Base-by-base conservation (phyloP, 148 eudicot genomes). In the Rhododendron griersonianum region DNA sequence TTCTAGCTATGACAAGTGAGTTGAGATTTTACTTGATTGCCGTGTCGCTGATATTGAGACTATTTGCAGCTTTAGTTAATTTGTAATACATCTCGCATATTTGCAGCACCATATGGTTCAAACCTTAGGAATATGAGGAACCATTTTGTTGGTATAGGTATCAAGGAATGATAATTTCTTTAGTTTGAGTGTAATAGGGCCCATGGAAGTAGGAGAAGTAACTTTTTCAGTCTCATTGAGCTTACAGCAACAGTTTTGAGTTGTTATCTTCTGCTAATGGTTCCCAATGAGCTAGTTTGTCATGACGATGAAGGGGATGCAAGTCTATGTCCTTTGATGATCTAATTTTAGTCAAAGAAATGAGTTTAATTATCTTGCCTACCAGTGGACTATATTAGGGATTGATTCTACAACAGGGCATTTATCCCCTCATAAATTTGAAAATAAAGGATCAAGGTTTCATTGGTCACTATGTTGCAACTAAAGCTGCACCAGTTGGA, bases 1-100 rank as follows among this genome's bases (percentile, higher is more conserved):
- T 79, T 92, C 94, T 82, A 92, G 94, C 89, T 97, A 97, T 88
- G 99, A 97, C 88, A 94, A 95, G 99, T 97, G 80, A 91, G 87
- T 87, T 50, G 76, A 28, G 85, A 83, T 75, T 69, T 71, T 59
- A 81, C 21, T 80, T 74, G 4, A 35, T 74, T 74, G 78, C 78
- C 78, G 35, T 74, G 18, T 74, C 41, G 4, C 19, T 71, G 16
- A 28, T 35, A 3, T 35, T 74, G 78, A 33, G 23, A 74, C 59
- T 69, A 8, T 69, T 69, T n/a, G 75, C 35, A n/a, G 15, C 35
- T 69, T 75, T 45, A 23, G 19, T 76, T 33, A 44, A 5, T 25
- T 73, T 84, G 53, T 39, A 28, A 19, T 74, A 33, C 78, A 16
- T 74, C 78, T 14, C 15, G 4, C 39, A 33, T 33, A 74, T 33